These are phyloP conservation scores for Monilinia polystroma DNA, from an alignment of 2,329 filamentous ascomycete species.

Conservation along the genomic window DNA sequence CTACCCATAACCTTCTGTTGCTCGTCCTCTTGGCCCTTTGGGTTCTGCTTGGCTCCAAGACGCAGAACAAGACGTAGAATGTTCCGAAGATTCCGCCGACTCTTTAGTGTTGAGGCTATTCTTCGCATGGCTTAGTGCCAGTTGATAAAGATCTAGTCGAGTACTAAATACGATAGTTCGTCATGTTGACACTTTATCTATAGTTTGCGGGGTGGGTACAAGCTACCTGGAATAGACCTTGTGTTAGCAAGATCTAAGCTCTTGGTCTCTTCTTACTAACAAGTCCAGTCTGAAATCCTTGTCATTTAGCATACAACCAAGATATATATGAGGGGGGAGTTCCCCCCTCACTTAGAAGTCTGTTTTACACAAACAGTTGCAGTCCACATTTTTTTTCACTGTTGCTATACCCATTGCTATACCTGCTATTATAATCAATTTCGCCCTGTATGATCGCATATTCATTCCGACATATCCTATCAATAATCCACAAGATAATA, in stretches of 20 bases:
- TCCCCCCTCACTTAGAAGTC: not conserved
- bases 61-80: not conserved
- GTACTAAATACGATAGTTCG: not conserved
- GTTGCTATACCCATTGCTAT: not conserved
- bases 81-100: not conserved
- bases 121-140: not conserved
- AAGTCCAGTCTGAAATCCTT: not conserved
- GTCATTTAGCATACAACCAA: not conserved
- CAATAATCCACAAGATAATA: conserved; percentile 7
- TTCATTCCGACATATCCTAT: conserved; percentile 16
- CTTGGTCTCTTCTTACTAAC: not conserved
- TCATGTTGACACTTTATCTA: not conserved
- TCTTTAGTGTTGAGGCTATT: conserved; percentile 2
- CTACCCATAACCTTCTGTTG: not conserved
- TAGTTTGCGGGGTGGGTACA: not conserved
- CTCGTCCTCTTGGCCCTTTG: conserved; percentile 7
- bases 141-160: not conserved
- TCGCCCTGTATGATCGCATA: conserved; percentile 16
- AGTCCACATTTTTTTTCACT: not conserved
- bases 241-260: not conserved
- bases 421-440: not conserved
- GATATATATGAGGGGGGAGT: not conserved
- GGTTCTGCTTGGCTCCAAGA: conserved; percentile 16
- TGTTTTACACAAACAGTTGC: not conserved
- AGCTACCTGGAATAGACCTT: not conserved